phyloP scores from a whole-genome alignment of 2,329 filamentous ascomycete genomes.

The Lasiodiplodia sp. region DNA sequence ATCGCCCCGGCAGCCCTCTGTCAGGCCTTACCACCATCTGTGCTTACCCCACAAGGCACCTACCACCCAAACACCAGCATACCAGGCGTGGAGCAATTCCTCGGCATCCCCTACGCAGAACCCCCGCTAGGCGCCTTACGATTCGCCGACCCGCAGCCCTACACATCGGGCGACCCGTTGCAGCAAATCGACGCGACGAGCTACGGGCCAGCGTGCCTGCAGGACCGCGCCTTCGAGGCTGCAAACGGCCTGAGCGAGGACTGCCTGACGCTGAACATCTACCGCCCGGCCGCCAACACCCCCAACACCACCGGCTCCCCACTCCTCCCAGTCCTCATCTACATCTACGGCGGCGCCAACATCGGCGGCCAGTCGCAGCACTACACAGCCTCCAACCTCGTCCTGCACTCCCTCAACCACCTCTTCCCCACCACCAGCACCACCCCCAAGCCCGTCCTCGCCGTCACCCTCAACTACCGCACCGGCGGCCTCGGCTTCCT shows the following conservation, averaged over 20 bases:
- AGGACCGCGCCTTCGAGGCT: constrained; percentile 39
- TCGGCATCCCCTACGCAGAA: constrained; percentile 29
- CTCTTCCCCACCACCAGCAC: background rate
- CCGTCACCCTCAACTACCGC: constrained; percentile 81
- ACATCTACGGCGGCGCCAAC: constrained; percentile 31
- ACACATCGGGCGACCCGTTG: constrained; percentile 47
- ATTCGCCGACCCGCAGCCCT: constrained; percentile 25
- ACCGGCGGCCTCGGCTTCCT: constrained; percentile 78
- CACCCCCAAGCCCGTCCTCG: constrained; percentile 70
- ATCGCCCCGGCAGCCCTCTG: background rate
- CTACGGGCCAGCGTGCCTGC: constrained; percentile 55
- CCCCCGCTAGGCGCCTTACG: constrained; percentile 29
- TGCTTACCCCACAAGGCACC: constrained; percentile 12
- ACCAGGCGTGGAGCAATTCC: constrained; percentile 23
- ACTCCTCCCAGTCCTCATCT: constrained; percentile 50
- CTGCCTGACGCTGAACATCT: constrained; percentile 49
- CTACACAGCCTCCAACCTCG: constrained; percentile 42
- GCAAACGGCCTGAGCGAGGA: constrained; percentile 19
- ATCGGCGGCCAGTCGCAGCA: constrained; percentile 34
- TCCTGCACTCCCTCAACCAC: constrained; percentile 31
- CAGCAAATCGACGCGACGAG: constrained; percentile 46
- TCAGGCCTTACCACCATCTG: background rate
- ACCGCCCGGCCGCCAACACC: constrained; percentile 43
- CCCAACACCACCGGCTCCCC: constrained; percentile 37
- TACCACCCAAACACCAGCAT: constrained; percentile 16